Base-by-base conservation (phyloP, 2,329 filamentous ascomycete species). In the Colletotrichum sp. region DNA sequence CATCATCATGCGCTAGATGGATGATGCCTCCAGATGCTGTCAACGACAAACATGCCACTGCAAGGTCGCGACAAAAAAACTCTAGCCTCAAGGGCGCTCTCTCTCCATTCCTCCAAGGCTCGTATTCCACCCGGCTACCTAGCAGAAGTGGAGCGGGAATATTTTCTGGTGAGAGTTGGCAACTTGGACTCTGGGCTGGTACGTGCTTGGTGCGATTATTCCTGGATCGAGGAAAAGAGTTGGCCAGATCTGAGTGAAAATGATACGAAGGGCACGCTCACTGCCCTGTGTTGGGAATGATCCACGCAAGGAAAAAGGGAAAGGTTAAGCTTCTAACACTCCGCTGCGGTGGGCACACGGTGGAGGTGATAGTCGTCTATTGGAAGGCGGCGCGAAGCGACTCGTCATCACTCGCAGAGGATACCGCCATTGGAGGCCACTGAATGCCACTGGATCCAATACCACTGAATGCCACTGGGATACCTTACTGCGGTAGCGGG, bases 261-360 rank as follows among this genome's bases (percentile, higher is more conserved):
- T 30, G 67, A 48, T 8, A 48, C 56, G 16, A 67, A 68, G 56
- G 48, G 34, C 34, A 52, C 43, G 43, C 43, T 52, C 43, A 52
- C 43, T 38, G 43, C 16, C 52, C 13, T 30, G 58, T 32, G 30
- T 61, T 60, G 56, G 58, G 21, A 21, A 32, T 65, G 73, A 75
- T 75, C 73, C 64, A 73, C 70, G 70, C 73, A 68, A 65, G 73
- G 73, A 72, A 60, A 24, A 36, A 15, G 58, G 58, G n/a, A 36
- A 18, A 36, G 34, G 64, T 75, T 73, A 75, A 75, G 70, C 73
- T 75, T 75, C 73, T 75, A 75, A 75, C 73, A 68, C 62, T 73
- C 62, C 64, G 58, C 73, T 24, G 9, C 16, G 18, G 32, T 67
- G 56, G 55, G 15, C 16, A 58, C 30, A 16, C 21, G 43, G 58